These are phyloP conservation scores for Gossypium ekmanianum DNA, from an alignment of 345 rosid genomes.

Conservation along the genomic window DNA sequence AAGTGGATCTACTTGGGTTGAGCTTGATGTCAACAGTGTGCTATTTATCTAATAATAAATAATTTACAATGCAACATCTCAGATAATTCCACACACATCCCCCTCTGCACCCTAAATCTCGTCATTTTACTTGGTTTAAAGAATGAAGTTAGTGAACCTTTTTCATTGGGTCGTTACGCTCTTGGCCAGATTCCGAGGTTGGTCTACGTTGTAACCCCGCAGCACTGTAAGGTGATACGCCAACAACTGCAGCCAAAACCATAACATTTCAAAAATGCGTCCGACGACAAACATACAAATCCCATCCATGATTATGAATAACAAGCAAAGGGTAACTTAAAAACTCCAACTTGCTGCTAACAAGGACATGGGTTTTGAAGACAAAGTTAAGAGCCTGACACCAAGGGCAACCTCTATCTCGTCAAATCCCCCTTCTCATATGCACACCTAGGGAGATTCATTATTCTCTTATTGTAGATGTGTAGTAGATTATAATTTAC, in stretches of 20 bases:
- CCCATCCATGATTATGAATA: background rate
- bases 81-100: background rate
- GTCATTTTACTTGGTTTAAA: background rate
- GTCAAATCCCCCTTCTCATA: background rate
- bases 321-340: background rate
- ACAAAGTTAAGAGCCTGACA: background rate
- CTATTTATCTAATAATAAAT: background rate
- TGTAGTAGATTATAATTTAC: background rate
- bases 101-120: background rate
- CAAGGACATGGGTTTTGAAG: background rate
- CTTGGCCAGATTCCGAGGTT: constrained; percentile 92
- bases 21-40: background rate
- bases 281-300: background rate
- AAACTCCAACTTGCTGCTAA: background rate
- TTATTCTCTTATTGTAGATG: background rate
- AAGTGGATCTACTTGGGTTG: background rate
- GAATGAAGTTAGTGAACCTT: constrained; percentile 10
- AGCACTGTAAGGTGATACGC: constrained; percentile 87
- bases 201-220: constrained; percentile 81
- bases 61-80: constrained; percentile 15
- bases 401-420: background rate
- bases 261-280: background rate
- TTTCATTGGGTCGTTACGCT: constrained; percentile 72
- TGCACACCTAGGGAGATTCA: background rate
- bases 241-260: constrained; percentile 50